Conservation (phyloP, 495 filamentous ascomycete genomes). For the Schizothecium vesticola region DNA sequence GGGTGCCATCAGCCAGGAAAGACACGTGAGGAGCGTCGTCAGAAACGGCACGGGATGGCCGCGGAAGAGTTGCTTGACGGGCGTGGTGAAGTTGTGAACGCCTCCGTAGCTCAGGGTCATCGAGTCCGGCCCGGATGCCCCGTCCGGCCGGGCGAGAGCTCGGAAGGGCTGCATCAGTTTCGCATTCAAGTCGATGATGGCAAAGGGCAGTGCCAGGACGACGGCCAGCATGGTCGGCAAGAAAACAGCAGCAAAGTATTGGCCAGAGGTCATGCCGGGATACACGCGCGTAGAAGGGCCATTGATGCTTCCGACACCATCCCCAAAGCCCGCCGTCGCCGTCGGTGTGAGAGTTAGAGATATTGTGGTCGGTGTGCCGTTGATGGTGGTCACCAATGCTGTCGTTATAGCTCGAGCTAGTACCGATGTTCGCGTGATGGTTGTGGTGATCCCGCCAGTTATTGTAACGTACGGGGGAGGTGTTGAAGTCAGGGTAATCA, state of each 20-base stretch:
- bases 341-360: background rate
- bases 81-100: background rate
- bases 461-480: background rate
- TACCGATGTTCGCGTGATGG: background rate
- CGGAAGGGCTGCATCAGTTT: slow-evolving; percentile 33
- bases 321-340: background rate
- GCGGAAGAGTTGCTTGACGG: background rate
- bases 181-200: slow-evolving; percentile 26
- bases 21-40: slow-evolving; percentile 1
- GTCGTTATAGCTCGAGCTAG: background rate
- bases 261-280: slow-evolving; percentile 15
- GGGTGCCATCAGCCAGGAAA: slow-evolving; percentile 9
- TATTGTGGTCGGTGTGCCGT: slow-evolving; percentile 7
- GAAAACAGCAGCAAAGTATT: slow-evolving; percentile 31
- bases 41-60: slow-evolving; percentile 5
- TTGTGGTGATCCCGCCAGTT: background rate
- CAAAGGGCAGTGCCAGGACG: slow-evolving; percentile 22
- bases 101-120: slow-evolving; percentile 13
- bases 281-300: slow-evolving; percentile 1
- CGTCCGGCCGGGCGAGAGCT: slow-evolving; percentile 19
- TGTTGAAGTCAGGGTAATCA: background rate
- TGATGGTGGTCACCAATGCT: slow-evolving; percentile 2
- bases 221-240: slow-evolving; percentile 31
- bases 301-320: background rate
- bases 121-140: slow-evolving; percentile 22